Conservation (phyloP, 306 rosid species). For the Quercus mongolica region DNA sequence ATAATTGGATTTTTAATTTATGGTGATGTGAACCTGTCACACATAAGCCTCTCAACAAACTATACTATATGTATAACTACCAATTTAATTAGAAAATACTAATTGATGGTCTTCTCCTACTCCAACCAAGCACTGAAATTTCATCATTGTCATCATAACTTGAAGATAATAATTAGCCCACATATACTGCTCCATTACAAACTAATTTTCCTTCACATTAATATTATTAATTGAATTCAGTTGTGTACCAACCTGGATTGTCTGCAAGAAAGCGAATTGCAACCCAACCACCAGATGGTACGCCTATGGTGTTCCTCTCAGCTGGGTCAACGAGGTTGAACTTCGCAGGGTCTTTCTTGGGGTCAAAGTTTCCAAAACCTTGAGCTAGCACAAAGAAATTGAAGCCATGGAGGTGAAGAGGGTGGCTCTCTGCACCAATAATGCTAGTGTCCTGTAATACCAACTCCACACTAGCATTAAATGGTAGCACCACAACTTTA, state of each 20-base stretch:
- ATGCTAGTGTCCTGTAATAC: conserved; percentile 70
- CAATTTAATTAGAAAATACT: neutral
- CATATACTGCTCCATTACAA: neutral
- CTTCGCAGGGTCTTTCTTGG: conserved; percentile 49
- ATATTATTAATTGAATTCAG: neutral
- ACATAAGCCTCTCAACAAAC: neutral
- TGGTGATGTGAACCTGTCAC: neutral
- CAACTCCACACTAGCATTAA: conserved; percentile 56
- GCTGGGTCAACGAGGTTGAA: conserved; percentile 69
- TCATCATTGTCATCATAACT: neutral
- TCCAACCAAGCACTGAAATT: neutral
- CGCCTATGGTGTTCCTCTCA: conserved; percentile 68
- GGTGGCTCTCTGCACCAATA: conserved; percentile 70
- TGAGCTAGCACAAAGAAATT: conserved; percentile 72
- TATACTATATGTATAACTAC: neutral
- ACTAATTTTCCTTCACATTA: neutral
- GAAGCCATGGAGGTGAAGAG: conserved; percentile 78
- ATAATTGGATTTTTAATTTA: neutral
- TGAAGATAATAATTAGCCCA: neutral
- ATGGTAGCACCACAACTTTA: conserved; percentile 48
- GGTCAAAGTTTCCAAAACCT: conserved; percentile 63
- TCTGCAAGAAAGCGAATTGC: conserved; percentile 65
- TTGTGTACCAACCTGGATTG: conserved; percentile 48
- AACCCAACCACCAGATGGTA: conserved; percentile 75
- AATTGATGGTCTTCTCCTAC: neutral